Evolutionary conservation across 768 basidiomycete genomes (phyloP).

Genomic region (Phanerodontia chrysosporium): DNA sequence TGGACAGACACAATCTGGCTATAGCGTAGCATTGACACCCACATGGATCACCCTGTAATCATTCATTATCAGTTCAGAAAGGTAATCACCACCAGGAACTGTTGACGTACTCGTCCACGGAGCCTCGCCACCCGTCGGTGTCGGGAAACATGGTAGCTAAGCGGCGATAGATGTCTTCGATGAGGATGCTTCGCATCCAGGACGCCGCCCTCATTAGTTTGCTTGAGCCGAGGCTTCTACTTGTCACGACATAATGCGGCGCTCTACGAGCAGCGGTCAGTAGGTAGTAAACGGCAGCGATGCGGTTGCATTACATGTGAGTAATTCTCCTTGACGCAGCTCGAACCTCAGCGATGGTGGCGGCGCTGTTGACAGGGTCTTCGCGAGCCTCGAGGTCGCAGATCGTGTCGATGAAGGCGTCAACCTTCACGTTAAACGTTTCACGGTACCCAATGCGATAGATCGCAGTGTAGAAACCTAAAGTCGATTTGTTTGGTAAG

Average conservation of each 20-base stretch:
- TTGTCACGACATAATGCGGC: conserved; percentile 51
- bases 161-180: conserved; percentile 58
- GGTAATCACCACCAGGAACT: not conserved
- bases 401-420: conserved; percentile 43
- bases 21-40: conserved; percentile 7
- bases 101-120: conserved; percentile 45
- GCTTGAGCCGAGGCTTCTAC: conserved; percentile 30
- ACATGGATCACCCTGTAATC: conserved; percentile 8
- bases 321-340: conserved; percentile 37
- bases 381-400: conserved; percentile 38
- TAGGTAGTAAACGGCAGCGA: not conserved
- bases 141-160: conserved; percentile 59
- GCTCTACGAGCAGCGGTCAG: conserved; percentile 30
- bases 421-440: conserved; percentile 42
- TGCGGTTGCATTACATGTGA: conserved; percentile 43
- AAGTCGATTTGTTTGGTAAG: not conserved
- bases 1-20: not conserved
- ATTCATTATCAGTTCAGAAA: not conserved
- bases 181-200: conserved; percentile 42
- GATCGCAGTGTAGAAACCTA: conserved; percentile 53
- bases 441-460: conserved; percentile 59
- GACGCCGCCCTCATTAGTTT: conserved; percentile 28
- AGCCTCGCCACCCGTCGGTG: conserved; percentile 48
- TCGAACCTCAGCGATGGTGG: conserved; percentile 37
- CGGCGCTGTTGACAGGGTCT: conserved; percentile 31